Evolutionary conservation across 768 basidiomycete genomes (phyloP).

Genomic region (Hericium coralloides): DNA sequence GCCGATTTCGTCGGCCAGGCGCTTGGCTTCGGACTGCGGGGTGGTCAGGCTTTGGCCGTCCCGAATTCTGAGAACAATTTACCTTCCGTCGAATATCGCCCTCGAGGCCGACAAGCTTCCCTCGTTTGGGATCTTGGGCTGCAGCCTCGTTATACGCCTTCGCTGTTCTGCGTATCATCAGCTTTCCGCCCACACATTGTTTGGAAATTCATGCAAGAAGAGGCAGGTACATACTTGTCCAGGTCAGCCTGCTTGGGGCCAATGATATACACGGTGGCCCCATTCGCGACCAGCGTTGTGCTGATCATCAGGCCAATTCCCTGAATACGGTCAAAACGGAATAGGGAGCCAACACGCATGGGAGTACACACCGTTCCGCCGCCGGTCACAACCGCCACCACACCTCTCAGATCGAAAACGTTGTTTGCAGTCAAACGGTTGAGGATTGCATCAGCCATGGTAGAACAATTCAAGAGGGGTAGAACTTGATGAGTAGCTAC

Average conservation of each 20-base stretch:
- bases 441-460: conserved; percentile 22
- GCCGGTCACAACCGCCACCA: conserved; percentile 38
- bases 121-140: conserved; percentile 18
- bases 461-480: neutral
- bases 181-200: too few relatives aligned
- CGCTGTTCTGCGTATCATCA: conserved; percentile 16
- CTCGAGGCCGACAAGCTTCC: conserved; percentile 31
- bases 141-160: conserved; percentile 30
- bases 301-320: conserved; percentile 46
- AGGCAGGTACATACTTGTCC: conserved; percentile 22
- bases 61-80: neutral
- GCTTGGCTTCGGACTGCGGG: conserved; percentile 31
- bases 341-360: neutral
- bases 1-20: conserved; percentile 31
- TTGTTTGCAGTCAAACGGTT: conserved; percentile 26
- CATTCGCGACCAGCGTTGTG: conserved; percentile 37
- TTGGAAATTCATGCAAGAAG: neutral
- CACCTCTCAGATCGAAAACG: conserved; percentile 34
- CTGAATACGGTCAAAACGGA: conserved; percentile 12
- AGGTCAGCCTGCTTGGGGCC: conserved; percentile 33
- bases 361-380: conserved; percentile 29
- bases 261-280: conserved; percentile 40
- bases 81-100: conserved; percentile 36
- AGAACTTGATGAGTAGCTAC: too few relatives aligned
- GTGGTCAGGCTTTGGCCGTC: neutral